Evolutionary conservation across 352 stramenopile genomes (phyloP).

Genomic region (Plasmopara halstedii): DNA sequence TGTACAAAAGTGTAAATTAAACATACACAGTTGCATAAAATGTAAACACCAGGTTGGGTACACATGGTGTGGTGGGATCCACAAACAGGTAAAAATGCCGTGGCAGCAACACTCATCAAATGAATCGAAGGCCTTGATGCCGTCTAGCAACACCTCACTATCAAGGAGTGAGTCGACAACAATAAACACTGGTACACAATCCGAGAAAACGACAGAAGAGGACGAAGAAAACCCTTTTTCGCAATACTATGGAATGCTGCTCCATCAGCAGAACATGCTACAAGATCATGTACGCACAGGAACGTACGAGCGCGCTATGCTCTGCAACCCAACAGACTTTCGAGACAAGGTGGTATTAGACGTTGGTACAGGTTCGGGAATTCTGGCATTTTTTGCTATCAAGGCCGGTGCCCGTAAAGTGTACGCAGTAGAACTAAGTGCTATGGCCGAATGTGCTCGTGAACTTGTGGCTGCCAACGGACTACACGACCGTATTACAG

Average conservation of each 20-base stretch:
- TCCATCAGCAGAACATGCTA: constrained; percentile 99
- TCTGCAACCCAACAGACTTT: constrained; percentile 94
- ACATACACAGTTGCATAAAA: too few species aligned
- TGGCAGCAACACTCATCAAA: not conserved
- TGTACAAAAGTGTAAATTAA: too few species aligned
- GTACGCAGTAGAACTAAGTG: constrained; percentile 94
- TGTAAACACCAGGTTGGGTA: too few species aligned
- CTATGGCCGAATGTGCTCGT: constrained; percentile 96
- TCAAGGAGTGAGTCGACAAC: not conserved
- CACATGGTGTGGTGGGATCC: too few species aligned
- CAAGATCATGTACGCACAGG: constrained; percentile 98
- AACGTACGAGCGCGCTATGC: constrained; percentile 97
- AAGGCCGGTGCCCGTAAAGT: constrained; percentile 95
- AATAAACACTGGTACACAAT: not conserved
- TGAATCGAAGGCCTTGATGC: constrained; percentile 5
- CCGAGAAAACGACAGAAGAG: constrained; percentile 9
- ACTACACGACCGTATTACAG: constrained; percentile 92
- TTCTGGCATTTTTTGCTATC: constrained; percentile 97
- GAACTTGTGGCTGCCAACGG: constrained; percentile 93
- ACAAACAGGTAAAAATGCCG: constrained; percentile 4
- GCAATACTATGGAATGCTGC: constrained; percentile 92
- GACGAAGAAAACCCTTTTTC: constrained; percentile 89
- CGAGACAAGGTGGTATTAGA: constrained; percentile 98
- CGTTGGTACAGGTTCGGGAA: constrained; percentile 98
- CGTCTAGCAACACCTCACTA: constrained; percentile 2